Base-by-base conservation (phyloP, 768 basidiomycete species). In the Lentinula sp. region DNA sequence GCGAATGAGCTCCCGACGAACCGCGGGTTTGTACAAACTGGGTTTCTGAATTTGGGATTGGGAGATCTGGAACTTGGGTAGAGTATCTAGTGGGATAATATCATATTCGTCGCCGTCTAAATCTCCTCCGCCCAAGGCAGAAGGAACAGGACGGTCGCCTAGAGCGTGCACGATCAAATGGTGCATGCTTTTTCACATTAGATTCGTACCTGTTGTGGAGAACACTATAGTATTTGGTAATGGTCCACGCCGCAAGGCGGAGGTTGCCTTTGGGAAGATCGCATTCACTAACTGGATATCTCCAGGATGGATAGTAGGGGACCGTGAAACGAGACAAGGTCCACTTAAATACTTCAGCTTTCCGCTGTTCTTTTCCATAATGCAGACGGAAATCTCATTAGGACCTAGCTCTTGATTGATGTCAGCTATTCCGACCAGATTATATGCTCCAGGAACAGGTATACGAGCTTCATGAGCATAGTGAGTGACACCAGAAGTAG, bases 401-500 rank as follows among this genome's bases (percentile, higher is more conserved):
- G 79, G 79, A 41, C 74, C 36, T 4, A 90, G 76, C 60, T 54
- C 55, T 1, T 71, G 68, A 61, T 86, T 83, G 1, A 85, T 77
- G 67, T 92, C 89, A 1, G 87, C 87, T 6, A 90, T 81, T 0
- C 88, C 89, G 3, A 89, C 88, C 1, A 92, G 69, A 0, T 86
- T 90, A 76, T 81, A 87, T 2, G 79, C 83, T 6, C 74, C 74
- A 1, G 81, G 82, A 13, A 91, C 75, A 9, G 86, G 87, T 42
- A 91, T 90, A 3, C 88, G 79, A 0, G 88, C 86, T 61, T 54
- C 10, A 41, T 13, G 20, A 32, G 16, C 15, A 49, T 54, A 36
- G 32, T 48, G 12, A 36, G 10, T 10, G 15, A 39, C 36, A 23
- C n/a, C 18, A 60, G 6, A n/a, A 51, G 46, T 20, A 33, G 23